Evolutionary conservation across 768 basidiomycete genomes (phyloP).

Genomic region (Cystobasidium ongulense): DNA sequence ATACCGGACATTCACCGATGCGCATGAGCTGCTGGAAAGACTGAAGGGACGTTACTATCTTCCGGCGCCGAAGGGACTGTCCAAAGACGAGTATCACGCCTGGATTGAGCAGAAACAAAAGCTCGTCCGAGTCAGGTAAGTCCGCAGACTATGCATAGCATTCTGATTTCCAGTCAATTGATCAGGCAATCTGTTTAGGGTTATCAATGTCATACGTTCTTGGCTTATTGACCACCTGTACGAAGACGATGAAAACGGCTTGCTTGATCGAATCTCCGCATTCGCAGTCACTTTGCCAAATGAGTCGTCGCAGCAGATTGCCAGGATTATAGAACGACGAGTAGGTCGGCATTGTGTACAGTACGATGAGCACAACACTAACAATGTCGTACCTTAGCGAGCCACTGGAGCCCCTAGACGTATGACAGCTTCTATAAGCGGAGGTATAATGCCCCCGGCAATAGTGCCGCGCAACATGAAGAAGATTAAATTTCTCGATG

Average conservation of each 20-base stretch:
- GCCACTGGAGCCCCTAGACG: conserved; percentile 33
- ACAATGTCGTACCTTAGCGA: background rate
- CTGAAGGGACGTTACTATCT: conserved; percentile 73
- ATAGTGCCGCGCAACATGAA: conserved; percentile 65
- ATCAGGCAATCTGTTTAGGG: conserved; percentile 49
- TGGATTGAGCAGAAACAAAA: conserved; percentile 82
- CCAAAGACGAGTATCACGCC: conserved; percentile 57
- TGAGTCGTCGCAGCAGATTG: conserved; percentile 39
- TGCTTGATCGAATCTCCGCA: conserved; percentile 70
- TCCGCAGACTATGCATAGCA: background rate
- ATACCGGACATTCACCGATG: conserved; percentile 83
- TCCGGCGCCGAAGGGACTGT: conserved; percentile 61
- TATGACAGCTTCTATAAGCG: conserved; percentile 32
- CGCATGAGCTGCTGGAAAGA: conserved; percentile 71
- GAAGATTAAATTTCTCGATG: conserved; percentile 71
- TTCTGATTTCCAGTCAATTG: background rate
- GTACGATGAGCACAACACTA: background rate
- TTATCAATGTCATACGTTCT: conserved; percentile 79
- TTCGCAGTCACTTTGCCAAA: conserved; percentile 50
- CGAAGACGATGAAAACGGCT: conserved; percentile 74
- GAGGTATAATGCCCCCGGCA: conserved; percentile 58
- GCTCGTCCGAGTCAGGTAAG: conserved; percentile 75
- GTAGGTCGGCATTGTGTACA: background rate
- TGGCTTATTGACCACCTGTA: conserved; percentile 72
- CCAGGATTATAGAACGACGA: conserved; percentile 39